Evolutionary conservation across 169 alveolate genomes (phyloP), one percentile per base, ranked within the genome.

Genomic region (Eimeria tenella): DNA sequence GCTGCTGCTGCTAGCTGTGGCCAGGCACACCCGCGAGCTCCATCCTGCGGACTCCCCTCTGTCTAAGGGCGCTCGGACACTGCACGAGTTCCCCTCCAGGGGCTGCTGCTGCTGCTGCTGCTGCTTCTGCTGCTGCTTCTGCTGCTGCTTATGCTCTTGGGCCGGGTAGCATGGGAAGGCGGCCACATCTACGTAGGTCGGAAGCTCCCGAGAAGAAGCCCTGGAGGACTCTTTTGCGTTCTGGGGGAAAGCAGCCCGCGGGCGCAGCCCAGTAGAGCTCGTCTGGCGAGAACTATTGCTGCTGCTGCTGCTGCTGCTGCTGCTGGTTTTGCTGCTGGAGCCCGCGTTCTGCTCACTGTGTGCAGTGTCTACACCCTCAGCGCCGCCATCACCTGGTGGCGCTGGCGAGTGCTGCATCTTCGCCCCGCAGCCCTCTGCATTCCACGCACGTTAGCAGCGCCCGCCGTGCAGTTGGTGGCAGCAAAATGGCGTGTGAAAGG

Each of bases 251-350:
- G 49, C n/a, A n/a, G 77, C n/a, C 31, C 77, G n/a, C 1, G 77
- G 77, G 3, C 77, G 77, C 77, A 68, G n/a, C 31, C 77, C 77
- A 23, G 49, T 68, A 23, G 77, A 68, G 31, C 31, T 68, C 31
- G n/a, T n/a, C n/a, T 10, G 11, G 77, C 9, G n/a, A 10, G 49
- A 7, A 23, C 77, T 68, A 23, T 23, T n/a, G 77, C n/a, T 11
- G 77, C 49, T 68, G 77, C 77, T 68, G 77, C 77, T 68, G 77
- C 77, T 68, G 77, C 31, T 11, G 31, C 19, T 17, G 68, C 11
- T 58, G 19, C 19, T 17, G 68, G 68, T 58, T 13, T 58, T 17
- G 42, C 42, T 31, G 42, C 42, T 31, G 42, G 42, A 31, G 42
- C 68, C 68, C 11, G 68, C 68, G 68, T 58, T 17, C 19, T 58